Base-by-base conservation (phyloP, 2,329 filamentous ascomycete species). In the Fusarium verrucosum region DNA sequence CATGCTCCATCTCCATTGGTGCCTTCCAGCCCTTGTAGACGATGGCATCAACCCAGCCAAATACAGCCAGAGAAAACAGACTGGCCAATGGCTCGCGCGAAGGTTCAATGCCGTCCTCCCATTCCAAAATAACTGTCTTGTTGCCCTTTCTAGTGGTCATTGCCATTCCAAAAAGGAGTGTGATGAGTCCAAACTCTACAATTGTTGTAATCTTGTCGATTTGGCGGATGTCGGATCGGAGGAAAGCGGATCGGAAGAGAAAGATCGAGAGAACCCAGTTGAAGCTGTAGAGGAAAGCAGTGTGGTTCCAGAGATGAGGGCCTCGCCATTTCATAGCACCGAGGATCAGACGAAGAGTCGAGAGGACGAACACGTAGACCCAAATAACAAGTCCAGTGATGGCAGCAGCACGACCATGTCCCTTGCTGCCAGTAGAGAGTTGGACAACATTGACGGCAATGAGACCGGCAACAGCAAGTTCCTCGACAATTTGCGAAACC, bases 61-160 rank as follows among this genome's bases (percentile, higher is more conserved):
- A 99, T 3, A 92, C 95, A 20, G 89, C 88, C 40, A 96, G 82
- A 3, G 95, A 98, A 62, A 98, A 87, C 8, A 98, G 79, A 74
- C 94, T 98, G 2, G 95, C 93, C 33, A 92, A 83, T 8, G 93
- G 92, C 75, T 99, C 94, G 62, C 86, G 88, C 4, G 94, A 94
- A 19, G 95, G 95, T 72, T 94, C 87, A 47, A 99, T 86, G 28
- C 90, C 90, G 60, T 91, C 92, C 76, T 97, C 94, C 82, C 94
- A 94, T 76, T 97, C 92, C 72, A 98, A 76, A 41, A 94, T 78
- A 13, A 99, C 91, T 4, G 90, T 88, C 77, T 92, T 95, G 77
- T 98, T 98, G 40, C 95, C 95, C 79, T 93, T 95, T 65, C 95
- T 88, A 62, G 92, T 96, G 47, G 89, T 91, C 54, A 96, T 77